Conservation (phyloP, 2,329 filamentous ascomycete species). For the Trichoderma guizhouense region DNA sequence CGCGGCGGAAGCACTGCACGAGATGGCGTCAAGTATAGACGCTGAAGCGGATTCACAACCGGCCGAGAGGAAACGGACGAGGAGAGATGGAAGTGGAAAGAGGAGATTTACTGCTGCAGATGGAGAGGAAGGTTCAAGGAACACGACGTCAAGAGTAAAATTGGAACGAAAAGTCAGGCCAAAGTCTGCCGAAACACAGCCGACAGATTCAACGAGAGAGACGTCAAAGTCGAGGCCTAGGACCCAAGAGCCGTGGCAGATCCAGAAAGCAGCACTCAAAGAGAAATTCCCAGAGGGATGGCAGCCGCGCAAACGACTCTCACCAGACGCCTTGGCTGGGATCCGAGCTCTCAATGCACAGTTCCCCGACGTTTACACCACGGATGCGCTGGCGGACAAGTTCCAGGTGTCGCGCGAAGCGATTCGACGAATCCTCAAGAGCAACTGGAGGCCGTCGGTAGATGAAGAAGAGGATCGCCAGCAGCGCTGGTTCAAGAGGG, state of each 20-base stretch:
- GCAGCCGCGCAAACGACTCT: constrained; percentile 80
- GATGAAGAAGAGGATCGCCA: constrained; percentile 58
- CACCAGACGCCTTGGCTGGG: constrained; percentile 86
- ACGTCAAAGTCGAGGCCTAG: neutral
- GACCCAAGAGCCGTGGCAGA: constrained; percentile 56
- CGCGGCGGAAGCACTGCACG: neutral
- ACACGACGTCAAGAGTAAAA: neutral
- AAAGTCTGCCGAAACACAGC: neutral
- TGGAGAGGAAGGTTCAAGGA: too few species aligned
- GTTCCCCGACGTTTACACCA: constrained; percentile 75
- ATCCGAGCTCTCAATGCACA: constrained; percentile 79
- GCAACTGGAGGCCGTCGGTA: constrained; percentile 65
- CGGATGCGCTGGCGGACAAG: constrained; percentile 65
- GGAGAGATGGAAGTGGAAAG: neutral
- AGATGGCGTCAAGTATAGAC: neutral
- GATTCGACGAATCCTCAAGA: constrained; percentile 79
- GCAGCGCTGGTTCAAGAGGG: constrained; percentile 59
- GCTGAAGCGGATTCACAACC: neutral
- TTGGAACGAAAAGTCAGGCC: neutral
- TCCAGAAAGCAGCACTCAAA: constrained; percentile 71
- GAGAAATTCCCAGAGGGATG: constrained; percentile 80
- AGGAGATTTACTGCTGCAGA: neutral
- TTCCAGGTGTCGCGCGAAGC: constrained; percentile 88
- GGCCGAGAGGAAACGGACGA: neutral
- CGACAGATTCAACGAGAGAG: neutral